These are phyloP conservation scores for Trichoderma hamatum DNA, from an alignment of 2,329 filamentous ascomycete species.

Conservation along the genomic window DNA sequence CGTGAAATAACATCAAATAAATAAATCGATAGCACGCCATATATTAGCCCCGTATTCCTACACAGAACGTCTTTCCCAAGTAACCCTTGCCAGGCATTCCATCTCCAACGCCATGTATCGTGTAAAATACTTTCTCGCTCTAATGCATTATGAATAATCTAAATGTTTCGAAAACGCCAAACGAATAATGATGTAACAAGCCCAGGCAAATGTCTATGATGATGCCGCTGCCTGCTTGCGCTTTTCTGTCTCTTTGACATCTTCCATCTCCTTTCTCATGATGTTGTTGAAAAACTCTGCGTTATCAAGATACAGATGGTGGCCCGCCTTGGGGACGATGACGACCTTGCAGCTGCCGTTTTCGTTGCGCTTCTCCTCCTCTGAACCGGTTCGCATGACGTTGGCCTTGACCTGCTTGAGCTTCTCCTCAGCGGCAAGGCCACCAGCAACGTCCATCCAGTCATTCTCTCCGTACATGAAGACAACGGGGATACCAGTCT, in stretches of 20 bases:
- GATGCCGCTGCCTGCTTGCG: slow-evolving; percentile 31
- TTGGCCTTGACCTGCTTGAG: slow-evolving; percentile 68
- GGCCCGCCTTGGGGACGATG: slow-evolving; percentile 66
- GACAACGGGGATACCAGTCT: slow-evolving; percentile 77
- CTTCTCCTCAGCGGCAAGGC: slow-evolving; percentile 77
- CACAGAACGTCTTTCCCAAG: neutral
- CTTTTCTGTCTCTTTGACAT: slow-evolving; percentile 45
- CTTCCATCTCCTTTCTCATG: slow-evolving; percentile 57
- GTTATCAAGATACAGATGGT: slow-evolving; percentile 64
- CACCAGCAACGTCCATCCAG: slow-evolving; percentile 96
- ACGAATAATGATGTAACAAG: neutral
- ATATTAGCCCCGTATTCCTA: neutral
- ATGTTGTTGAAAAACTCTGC: slow-evolving; percentile 59
- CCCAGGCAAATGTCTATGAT: neutral
- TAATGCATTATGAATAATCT: slow-evolving; percentile 1
- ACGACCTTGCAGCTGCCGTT: slow-evolving; percentile 82
- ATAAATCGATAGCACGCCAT: neutral
- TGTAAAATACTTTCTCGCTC: neutral
- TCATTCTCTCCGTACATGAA: slow-evolving; percentile 98
- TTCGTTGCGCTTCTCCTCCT: slow-evolving; percentile 70
- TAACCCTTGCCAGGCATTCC: neutral
- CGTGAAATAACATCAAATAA: neutral
- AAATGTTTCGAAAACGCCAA: neutral
- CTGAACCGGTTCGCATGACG: slow-evolving; percentile 62
- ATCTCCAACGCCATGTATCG: slow-evolving; percentile 23